Evolutionary conservation across 208 protist species (phyloP).

Genomic region (Acanthamoeba lenticulata): DNA sequence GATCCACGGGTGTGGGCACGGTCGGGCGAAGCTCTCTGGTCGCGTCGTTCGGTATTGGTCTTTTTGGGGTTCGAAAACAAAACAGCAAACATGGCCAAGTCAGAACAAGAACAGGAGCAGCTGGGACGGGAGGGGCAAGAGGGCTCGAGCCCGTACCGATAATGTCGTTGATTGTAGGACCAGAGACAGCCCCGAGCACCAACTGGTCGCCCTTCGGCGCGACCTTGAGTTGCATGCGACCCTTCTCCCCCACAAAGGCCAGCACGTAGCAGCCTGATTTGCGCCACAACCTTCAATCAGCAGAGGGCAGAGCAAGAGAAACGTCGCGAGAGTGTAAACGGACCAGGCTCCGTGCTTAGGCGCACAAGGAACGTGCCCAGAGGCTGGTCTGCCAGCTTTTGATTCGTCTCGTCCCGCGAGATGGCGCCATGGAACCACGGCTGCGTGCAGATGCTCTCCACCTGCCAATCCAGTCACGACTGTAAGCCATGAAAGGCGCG

Average conservation of each 20-base stretch:
- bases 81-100: not conserved
- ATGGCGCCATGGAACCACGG: conserved; percentile 31
- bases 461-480: not conserved
- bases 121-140: no score
- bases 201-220: not conserved
- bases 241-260: conserved; percentile 26
- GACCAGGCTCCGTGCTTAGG: not conserved
- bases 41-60: not conserved
- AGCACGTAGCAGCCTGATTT: not conserved
- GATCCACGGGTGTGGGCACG: conserved; percentile 31
- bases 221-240: conserved; percentile 29
- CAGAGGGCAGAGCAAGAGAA: not conserved
- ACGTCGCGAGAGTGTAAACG: not conserved
- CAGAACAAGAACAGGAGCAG: not conserved
- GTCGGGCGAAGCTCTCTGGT: not conserved
- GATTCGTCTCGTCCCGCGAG: conserved; percentile 1
- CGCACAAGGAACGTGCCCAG: not conserved
- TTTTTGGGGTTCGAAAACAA: not conserved
- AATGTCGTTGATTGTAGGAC: not conserved
- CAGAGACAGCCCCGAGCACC: not conserved
- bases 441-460: not conserved
- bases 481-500: not conserved
- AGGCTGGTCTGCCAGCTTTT: not conserved
- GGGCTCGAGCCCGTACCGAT: no score
- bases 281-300: no score